Base-by-base conservation (phyloP, 208 protist genomes). In the Trypanosomatidae sp. region DNA sequence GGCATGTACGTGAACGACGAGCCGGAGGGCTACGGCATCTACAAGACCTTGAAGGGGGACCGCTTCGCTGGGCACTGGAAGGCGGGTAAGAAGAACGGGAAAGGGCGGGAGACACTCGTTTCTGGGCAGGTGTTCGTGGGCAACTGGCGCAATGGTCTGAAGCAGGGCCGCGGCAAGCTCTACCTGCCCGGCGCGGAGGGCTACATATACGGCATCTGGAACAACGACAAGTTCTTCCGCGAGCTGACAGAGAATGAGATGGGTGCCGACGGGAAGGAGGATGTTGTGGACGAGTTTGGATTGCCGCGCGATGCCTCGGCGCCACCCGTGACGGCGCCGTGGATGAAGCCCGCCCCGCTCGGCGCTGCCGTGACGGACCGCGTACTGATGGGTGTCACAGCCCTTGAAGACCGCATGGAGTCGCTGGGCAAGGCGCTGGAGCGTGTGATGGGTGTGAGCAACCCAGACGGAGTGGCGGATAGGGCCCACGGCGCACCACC, bases 151-250 rank as follows among this genome's bases (percentile, higher is more conserved):
- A 28, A 82, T 25, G 89, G 82, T 9, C 79, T 83, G 69, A 91
- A 91, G 74, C 82, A 91, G 68, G 89, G 89, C 13, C 79, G 76
- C 52, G 89, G 89, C 33, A 85, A 87, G 74, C 66, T 91, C 19
- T 80, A 77, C 43, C 49, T 91, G 8, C 77, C 89, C 2, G 86
- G 83, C 7, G 66, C 87, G 12, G 64, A 74, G 30, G 17, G 49
- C n/a, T 82, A 65, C 56, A 85, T 94, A 49, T 86, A 79, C 68
- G 89, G 89, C 50, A 78, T 94, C 36, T 94, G 89, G 89, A 79
- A 90, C 73, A 58, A 84, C 43, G 83, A 90, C 69, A 79, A 82
- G 65, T 91, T 91, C 71, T 85, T 91, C 44, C 82, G 86, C 58
- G 89, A 94, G 82, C 71, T 91, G 30, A 90, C 81, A 41, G 60